Conservation (phyloP, 2,329 filamentous ascomycete species). For the Tolypocladium tundrense region DNA sequence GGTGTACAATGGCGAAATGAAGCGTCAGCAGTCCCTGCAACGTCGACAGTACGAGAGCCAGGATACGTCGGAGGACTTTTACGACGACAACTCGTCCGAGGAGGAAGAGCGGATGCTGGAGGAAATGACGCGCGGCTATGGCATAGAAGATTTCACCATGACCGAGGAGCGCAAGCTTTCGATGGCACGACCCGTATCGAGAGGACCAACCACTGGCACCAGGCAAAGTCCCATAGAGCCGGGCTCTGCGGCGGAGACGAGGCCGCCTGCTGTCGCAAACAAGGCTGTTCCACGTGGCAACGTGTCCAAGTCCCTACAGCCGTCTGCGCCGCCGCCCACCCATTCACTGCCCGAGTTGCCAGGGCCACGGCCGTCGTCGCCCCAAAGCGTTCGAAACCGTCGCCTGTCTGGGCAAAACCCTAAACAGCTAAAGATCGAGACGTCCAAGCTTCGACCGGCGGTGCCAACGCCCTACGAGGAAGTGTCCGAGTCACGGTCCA, state of each 20-base stretch:
- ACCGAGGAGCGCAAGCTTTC: slow-evolving; percentile 38
- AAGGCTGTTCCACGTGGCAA: slow-evolving; percentile 17
- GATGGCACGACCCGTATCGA: slow-evolving; percentile 44
- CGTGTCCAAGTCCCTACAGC: slow-evolving; percentile 10
- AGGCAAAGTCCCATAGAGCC: slow-evolving; percentile 65
- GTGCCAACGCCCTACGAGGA: slow-evolving; percentile 7
- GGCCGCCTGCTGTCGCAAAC: slow-evolving; percentile 53
- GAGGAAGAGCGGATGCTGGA: slow-evolving; percentile 74
- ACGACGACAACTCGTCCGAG: slow-evolving; percentile 53
- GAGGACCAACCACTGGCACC: slow-evolving; percentile 63
- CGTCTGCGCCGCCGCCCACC: slow-evolving; percentile 37
- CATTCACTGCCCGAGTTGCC: slow-evolving; percentile 36
- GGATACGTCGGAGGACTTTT: slow-evolving; percentile 41
- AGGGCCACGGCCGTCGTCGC: slow-evolving; percentile 16
- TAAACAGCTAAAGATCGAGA: slow-evolving; percentile 86
- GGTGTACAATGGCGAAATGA: slow-evolving; percentile 25
- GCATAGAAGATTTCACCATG: slow-evolving; percentile 74
- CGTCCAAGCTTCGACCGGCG: slow-evolving; percentile 26
- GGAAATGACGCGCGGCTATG: slow-evolving; percentile 77
- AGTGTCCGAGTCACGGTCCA: neutral
- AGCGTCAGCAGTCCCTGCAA: slow-evolving; percentile 19
- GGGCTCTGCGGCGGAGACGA: slow-evolving; percentile 34
- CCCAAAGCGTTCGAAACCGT: slow-evolving; percentile 57
- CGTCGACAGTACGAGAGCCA: slow-evolving; percentile 9
- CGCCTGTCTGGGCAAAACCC: slow-evolving; percentile 71